A percentile compares a stretch with the other conserved stretches of the same genome.
Conservation (phyloP, 208 protist species). For the Porcisia deanei region DNA sequence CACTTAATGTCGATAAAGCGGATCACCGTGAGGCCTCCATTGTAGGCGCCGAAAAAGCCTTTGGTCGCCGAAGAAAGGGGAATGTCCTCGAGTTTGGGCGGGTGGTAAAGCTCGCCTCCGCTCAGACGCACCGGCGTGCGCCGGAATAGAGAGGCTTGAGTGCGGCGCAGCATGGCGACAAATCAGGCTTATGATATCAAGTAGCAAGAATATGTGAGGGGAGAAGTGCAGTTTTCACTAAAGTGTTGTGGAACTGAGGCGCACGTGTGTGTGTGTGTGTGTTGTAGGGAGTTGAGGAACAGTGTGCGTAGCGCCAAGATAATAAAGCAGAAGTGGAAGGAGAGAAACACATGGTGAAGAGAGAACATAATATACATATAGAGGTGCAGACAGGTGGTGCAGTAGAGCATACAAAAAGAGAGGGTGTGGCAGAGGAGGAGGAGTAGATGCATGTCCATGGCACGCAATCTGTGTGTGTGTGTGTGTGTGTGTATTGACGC, state of each 20-base stretch:
- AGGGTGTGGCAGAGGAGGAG: not conserved
- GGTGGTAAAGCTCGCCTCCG: constrained; percentile 85
- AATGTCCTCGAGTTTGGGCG: constrained; percentile 79
- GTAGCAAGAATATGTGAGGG: not conserved
- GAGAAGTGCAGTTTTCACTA: not conserved
- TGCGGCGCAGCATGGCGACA: constrained; percentile 84
- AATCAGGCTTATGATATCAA: not conserved
- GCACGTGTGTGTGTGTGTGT: not conserved
- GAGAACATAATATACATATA: not conserved
- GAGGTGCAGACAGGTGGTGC: not conserved
- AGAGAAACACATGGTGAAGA: not conserved
- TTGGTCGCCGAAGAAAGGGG: constrained; percentile 54
- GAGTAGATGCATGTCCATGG: too few species aligned
- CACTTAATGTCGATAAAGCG: constrained; percentile 91
- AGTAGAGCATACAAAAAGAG: not conserved
- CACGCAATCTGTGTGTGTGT: too few species aligned
- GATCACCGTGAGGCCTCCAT: constrained; percentile 52
- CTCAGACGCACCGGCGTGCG: constrained; percentile 71
- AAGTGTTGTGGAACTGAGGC: not conserved
- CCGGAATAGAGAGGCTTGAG: constrained; percentile 60
- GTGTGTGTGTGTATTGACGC: too few species aligned
- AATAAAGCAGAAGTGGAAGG: constrained; percentile 4
- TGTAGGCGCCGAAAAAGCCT: constrained; percentile 83
- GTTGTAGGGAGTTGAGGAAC: not conserved
- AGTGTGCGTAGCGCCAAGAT: not conserved